Conservation (phyloP, 768 basidiomycete genomes). For the Lentinula aciculospora region DNA sequence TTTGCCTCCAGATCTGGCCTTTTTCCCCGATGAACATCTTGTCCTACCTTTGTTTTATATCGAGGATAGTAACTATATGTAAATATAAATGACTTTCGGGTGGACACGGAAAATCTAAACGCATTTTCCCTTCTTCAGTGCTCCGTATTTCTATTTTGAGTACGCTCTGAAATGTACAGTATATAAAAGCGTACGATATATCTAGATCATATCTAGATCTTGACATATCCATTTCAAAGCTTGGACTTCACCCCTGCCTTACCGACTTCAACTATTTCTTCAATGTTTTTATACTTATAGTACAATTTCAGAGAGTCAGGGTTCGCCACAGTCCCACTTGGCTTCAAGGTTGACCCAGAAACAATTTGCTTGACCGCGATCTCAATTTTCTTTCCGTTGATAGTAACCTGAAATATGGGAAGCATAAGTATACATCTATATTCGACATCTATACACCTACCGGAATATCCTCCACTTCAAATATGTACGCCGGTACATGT, state of each 20-base stretch:
- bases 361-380: conserved; percentile 76
- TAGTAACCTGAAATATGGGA: conserved; percentile 48
- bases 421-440: not conserved
- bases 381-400: conserved; percentile 76
- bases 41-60: not conserved
- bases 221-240: not conserved
- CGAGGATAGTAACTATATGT: not conserved
- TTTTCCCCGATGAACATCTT: not conserved
- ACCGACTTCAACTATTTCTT: conserved; percentile 11
- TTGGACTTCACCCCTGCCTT: not conserved
- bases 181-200: no score
- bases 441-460: conserved; percentile 29
- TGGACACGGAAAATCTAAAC: no score
- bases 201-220: not conserved
- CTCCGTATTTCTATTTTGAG: no score
- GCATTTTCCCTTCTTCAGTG: no score
- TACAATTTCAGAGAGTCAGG: conserved; percentile 61
- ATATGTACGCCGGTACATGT: conserved; percentile 70
- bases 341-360: conserved; percentile 49
- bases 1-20: not conserved
- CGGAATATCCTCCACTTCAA: conserved; percentile 61
- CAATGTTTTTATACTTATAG: conserved; percentile 55
- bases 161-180: no score
- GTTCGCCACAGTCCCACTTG: conserved; percentile 73
- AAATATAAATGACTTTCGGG: no score